Conservation (phyloP, 139 green algal species). For the Eudorina sp. region DNA sequence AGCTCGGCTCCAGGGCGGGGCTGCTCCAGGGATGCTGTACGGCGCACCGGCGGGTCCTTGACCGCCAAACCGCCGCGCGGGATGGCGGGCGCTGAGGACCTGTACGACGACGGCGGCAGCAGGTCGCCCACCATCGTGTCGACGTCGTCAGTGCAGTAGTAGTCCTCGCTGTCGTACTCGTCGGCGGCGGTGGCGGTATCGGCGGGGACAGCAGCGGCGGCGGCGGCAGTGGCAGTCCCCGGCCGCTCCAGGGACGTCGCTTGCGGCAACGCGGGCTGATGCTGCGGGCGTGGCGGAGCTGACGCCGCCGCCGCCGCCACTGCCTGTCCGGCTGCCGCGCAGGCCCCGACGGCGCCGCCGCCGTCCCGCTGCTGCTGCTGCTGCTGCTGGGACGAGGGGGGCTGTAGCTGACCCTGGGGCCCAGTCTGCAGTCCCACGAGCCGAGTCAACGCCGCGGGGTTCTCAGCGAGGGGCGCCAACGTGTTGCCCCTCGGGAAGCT, state of each 20-base stretch:
- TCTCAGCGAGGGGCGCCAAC: not conserved
- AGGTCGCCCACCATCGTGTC: not conserved
- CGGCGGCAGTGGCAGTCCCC: not conserved
- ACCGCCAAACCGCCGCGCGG: not conserved
- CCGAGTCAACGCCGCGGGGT: not conserved
- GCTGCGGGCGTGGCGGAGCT: not conserved
- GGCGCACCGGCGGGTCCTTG: not conserved
- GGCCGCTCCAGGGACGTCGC: not conserved
- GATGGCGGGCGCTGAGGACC: not conserved
- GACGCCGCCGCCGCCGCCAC: not conserved
- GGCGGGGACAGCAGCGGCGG: no score
- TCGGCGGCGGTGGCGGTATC: not conserved
- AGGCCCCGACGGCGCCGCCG: not conserved
- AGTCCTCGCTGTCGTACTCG: not conserved
- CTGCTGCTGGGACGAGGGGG: not conserved
- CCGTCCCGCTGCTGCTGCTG: not conserved
- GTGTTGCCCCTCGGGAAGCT: not conserved
- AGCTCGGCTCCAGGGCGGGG: not conserved
- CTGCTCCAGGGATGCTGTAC: not conserved
- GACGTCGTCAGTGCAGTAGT: not conserved
- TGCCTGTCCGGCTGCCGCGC: not conserved
- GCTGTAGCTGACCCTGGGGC: not conserved
- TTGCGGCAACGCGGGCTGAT: no score
- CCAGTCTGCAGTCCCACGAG: conserved; percentile 5
- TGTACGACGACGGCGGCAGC: not conserved